Conservation (phyloP, 129 eudicot species). For the Sambucus nigra region DNA sequence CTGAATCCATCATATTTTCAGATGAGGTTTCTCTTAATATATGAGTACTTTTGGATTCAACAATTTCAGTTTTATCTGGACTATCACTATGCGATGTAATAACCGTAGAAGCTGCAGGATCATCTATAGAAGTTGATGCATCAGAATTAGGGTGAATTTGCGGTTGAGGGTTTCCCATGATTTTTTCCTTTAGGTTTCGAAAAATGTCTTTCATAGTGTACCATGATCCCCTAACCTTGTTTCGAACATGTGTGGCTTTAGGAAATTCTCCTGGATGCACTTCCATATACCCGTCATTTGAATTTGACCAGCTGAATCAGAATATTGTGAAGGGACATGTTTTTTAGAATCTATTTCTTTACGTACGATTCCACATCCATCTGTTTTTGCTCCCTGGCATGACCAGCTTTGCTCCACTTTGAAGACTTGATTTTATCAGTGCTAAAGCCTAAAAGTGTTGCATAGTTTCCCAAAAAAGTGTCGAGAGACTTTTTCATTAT, state of each 20-base stretch:
- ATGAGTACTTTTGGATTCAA: background rate
- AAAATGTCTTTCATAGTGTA: background rate
- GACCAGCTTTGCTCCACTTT: too few species aligned
- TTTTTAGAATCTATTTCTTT: too few species aligned
- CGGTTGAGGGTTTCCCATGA: background rate
- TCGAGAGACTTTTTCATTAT: too few species aligned
- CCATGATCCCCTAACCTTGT: conserved; percentile 7
- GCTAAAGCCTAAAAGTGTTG: too few species aligned
- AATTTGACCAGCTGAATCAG: too few species aligned
- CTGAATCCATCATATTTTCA: background rate
- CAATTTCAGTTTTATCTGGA: background rate
- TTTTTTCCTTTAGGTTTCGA: background rate
- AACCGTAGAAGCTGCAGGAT: too few species aligned
- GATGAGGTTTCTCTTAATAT: background rate
- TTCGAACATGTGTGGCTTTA: background rate
- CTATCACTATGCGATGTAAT: background rate
- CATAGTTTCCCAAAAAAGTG: too few species aligned
- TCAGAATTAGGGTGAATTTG: background rate
- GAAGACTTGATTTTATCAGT: too few species aligned
- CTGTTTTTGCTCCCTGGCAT: too few species aligned
- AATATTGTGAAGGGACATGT: too few species aligned
- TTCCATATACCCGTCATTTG: conserved; percentile 11
- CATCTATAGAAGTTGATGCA: too few species aligned
- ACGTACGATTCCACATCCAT: too few species aligned
- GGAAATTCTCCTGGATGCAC: conserved; percentile 3